Evolutionary conservation across 441 rosid genomes (phyloP), one percentile per base, ranked within the genome.

Genomic region (Populus tomentosa): DNA sequence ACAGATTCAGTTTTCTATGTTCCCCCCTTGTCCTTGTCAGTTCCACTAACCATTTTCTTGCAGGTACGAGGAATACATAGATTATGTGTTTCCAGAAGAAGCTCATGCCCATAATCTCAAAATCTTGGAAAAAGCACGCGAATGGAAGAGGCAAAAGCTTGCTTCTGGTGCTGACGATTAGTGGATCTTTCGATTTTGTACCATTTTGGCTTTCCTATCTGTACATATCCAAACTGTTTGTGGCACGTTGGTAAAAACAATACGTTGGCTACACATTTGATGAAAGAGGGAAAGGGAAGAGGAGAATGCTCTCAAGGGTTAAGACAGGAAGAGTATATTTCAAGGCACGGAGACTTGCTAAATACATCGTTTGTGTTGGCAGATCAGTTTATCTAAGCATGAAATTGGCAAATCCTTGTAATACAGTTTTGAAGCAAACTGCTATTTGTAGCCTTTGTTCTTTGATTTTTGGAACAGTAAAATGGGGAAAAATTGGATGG

Each of bases 81-180:
- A 95, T 40, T 92, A 94, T 40, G 63, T 92, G 30, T 94, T 87
- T 85, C 98, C 98, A 2, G 98, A 92, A 82, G 99, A 95, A 84
- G 81, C 91, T 10, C 95, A 91, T 78, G 85, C 97, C 0, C 89
- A 96, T 6, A 90, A 87, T 71, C 86, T 93, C 71, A 93, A 91
- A 88, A 92, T 95, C 38, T 82, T 95, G 64, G 97, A 95, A 86
- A 97, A 95, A 50, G 98, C 98, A 0, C 86, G 85, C 16, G 86
- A 81, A 46, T 95, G 98, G 98, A 95, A 95, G 85, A 95, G 84
- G 81, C 98, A 91, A 77, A 93, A 81, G 86, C 28, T 87, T 36
- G 69, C 85, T 75, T 23, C 90, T 0, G 85, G 89, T 1, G 87
- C 32, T 10, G 80, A 92, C 0, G 92, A 89, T 56, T 84, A 80